Base-by-base conservation (phyloP, 495 filamentous ascomycete species). In the Margaritispora aquatica region DNA sequence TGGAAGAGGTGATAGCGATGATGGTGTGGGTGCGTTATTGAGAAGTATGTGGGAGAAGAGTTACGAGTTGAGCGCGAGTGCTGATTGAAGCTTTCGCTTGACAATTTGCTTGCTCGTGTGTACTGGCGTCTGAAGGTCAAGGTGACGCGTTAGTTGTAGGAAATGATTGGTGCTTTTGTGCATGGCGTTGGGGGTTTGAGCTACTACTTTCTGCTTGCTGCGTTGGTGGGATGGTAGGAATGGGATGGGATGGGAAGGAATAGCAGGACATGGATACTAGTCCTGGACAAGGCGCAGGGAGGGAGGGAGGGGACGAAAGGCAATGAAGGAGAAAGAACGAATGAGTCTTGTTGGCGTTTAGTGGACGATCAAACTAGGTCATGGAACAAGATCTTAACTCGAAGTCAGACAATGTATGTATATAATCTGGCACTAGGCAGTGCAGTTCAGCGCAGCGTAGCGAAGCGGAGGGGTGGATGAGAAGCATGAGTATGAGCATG, bases 41-140 rank as follows among this genome's bases (percentile, higher is more conserved):
- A 69, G 77, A 29, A 77, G 74, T 61, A 69, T 83, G 54, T 83
- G 80, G 80, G 78, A 83, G 22, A 80, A 79, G 74, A 78, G 66
- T 46, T 66, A 74, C 63, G 77, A 81, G 60, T 69, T 81, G 49
- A 72, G 75, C 53, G 67, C 76, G 49, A 79, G 77, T 60, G 76
- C 75, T 68, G 77, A 80, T 38, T 81, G 62, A 68, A 17, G 2
- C 38, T 8, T 17, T 44, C 7, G 3, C 11, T 34, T 44, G 29
- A 13, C 29, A 34, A 13, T 34, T n/a, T n/a, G n/a, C n/a, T n/a
- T n/a, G n/a, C n/a, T n/a, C n/a, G n/a, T n/a, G n/a, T n/a, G n/a
- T n/a, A n/a, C n/a, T n/a, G n/a, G n/a, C n/a, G n/a, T n/a, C n/a
- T n/a, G n/a, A n/a, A n/a, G n/a, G n/a, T n/a, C n/a, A n/a, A n/a